Percentiles rank a stretch among this genome's conserved stretches.
These are phyloP conservation scores for Ceratobasidium sp. DNA, from an alignment of 1,284 basidiomycete genomes.

Conservation along the genomic window DNA sequence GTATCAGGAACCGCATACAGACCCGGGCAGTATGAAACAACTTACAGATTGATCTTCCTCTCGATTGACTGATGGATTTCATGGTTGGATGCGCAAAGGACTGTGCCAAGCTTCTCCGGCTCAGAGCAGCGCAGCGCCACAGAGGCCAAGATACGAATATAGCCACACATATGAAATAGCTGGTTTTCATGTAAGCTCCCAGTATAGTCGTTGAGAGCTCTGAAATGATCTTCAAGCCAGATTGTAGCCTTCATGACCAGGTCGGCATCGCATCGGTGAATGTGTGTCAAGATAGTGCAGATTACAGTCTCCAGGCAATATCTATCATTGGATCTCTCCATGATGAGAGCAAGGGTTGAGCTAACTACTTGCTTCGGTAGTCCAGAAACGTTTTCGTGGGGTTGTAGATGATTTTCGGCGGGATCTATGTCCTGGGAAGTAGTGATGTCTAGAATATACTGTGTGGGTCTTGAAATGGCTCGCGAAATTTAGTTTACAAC, in stretches of 20 bases:
- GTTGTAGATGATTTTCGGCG: not conserved
- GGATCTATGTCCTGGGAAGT: not conserved
- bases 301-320: slow-evolving; percentile 4
- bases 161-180: not conserved
- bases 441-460: not conserved
- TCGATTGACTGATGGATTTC: not conserved
- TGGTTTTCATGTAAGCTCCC: not conserved
- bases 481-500: too few species aligned
- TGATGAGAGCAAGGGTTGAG: not conserved
- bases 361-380: not conserved
- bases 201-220: not conserved
- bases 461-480: too few species aligned
- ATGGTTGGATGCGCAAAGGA: not conserved
- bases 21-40: too few species aligned
- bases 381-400: too few species aligned
- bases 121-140: not conserved
- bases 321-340: not conserved
- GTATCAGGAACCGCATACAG: too few species aligned
- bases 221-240: not conserved
- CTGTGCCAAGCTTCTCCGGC: not conserved
- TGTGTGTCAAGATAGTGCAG: not conserved
- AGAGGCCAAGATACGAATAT: slow-evolving; percentile 8
- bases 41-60: not conserved
- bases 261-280: not conserved
- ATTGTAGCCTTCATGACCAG: not conserved